Percentiles rank a stretch among this genome's conserved stretches.
These are phyloP conservation scores for Cytospora chrysosperma DNA, from an alignment of 2,329 filamentous ascomycete genomes.

Conservation along the genomic window DNA sequence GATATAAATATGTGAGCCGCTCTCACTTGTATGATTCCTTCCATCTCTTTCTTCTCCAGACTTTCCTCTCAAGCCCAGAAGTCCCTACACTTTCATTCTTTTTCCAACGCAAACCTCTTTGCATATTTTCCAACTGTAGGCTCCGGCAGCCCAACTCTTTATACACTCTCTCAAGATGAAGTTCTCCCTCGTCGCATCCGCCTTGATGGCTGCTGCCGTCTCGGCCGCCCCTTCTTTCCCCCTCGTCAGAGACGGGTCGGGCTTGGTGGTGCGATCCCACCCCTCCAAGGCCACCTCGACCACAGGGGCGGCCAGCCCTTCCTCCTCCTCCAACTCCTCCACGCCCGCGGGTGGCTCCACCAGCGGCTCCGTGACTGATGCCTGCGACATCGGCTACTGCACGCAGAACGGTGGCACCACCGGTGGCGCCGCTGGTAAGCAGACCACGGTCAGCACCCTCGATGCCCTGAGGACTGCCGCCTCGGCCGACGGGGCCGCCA, in stretches of 20 bases:
- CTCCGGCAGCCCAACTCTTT: conserved; percentile 17
- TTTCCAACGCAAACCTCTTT: conserved; percentile 1
- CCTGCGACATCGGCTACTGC: conserved; percentile 42
- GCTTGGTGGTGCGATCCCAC: not conserved
- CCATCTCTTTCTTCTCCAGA: conserved; percentile 2
- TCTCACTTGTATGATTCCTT: not conserved
- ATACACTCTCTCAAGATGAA: conserved; percentile 18
- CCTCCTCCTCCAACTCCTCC: not conserved
- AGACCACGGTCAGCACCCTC: conserved; percentile 53
- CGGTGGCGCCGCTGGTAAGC: conserved; percentile 54
- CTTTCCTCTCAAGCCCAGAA: conserved; percentile 11
- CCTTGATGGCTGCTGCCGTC: conserved; percentile 8
- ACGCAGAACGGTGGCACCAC: conserved; percentile 51
- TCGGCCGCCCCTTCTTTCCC: conserved; percentile 9
- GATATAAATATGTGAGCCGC: conserved; percentile 3
- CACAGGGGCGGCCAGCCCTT: not conserved
- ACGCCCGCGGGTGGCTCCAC: not conserved
- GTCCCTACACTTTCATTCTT: conserved; percentile 16
- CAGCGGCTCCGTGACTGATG: conserved; percentile 18
- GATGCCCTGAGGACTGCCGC: conserved; percentile 50
- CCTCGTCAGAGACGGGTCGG: not conserved
- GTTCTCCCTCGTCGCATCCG: conserved; percentile 13
- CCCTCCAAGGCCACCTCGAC: not conserved
- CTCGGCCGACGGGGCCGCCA: conserved; percentile 42
- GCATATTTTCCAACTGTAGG: conserved; percentile 15